Conservation (phyloP, 1,284 basidiomycete genomes). For the Malassezia sp. region DNA sequence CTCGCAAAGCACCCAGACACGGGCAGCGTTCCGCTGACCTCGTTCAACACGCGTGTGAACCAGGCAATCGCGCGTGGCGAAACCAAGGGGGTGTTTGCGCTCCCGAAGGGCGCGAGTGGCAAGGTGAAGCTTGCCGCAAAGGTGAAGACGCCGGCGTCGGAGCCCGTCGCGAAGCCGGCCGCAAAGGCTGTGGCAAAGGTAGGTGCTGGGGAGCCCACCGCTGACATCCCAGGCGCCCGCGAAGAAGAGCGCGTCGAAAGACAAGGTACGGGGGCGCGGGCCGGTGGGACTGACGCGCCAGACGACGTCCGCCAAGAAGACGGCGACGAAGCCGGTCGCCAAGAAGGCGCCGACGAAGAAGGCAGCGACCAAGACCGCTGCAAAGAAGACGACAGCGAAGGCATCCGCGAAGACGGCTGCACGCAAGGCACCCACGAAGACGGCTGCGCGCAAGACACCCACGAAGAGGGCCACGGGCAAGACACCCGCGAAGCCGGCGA, state of each 20-base stretch:
- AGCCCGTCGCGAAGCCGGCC: constrained; percentile 45
- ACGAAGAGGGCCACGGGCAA: constrained; percentile 35
- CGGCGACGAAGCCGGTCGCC: background rate
- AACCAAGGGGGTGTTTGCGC: constrained; percentile 65
- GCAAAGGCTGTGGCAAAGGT: constrained; percentile 29
- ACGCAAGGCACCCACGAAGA: constrained; percentile 14
- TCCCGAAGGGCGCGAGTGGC: constrained; percentile 71
- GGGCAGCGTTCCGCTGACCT: constrained; percentile 47
- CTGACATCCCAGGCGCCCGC: constrained; percentile 18
- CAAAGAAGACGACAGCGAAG: constrained; percentile 23
- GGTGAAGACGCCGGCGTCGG: constrained; percentile 49
- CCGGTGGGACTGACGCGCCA: constrained; percentile 23
- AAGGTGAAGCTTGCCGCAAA: constrained; percentile 66
- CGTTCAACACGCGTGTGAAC: constrained; percentile 68
- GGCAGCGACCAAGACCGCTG: constrained; percentile 30
- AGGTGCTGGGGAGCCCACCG: constrained; percentile 24
- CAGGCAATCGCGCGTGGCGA: constrained; percentile 68
- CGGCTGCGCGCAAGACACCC: constrained; percentile 13
- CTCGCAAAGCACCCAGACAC: constrained; percentile 27
- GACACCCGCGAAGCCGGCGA: constrained; percentile 22
- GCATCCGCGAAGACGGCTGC: background rate
- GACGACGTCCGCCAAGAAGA: constrained; percentile 7
- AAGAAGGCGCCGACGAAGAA: constrained; percentile 2
- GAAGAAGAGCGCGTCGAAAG: constrained; percentile 20
- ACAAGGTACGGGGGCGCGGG: constrained; percentile 4